Conservation (phyloP, 495 filamentous ascomycete genomes). For the Xylaria cubensis region DNA sequence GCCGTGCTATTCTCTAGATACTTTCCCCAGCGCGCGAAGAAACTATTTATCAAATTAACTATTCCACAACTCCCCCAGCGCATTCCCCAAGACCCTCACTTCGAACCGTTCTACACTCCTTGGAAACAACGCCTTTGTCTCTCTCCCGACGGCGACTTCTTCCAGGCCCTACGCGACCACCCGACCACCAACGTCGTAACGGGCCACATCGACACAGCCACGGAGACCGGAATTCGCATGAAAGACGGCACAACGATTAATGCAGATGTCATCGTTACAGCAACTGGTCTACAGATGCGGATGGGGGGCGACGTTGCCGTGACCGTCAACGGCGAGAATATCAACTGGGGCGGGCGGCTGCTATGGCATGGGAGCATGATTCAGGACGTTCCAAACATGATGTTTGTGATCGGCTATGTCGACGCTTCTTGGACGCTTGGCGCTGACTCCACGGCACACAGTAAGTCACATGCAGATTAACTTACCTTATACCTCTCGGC, state of each 20-base stretch:
- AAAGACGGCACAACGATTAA: slow-evolving; percentile 62
- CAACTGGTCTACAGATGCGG: slow-evolving; percentile 70
- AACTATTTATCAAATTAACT: slow-evolving; percentile 51
- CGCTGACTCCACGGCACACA: slow-evolving; percentile 59
- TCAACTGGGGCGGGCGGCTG: slow-evolving; percentile 54
- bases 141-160: slow-evolving; percentile 77
- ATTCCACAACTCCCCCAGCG: slow-evolving; percentile 59
- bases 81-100: slow-evolving; percentile 68
- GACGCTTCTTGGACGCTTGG: slow-evolving; percentile 67
- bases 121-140: slow-evolving; percentile 79
- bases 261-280: slow-evolving; percentile 76
- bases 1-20: slow-evolving; percentile 54
- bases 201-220: slow-evolving; percentile 70
- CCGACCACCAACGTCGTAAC: slow-evolving; percentile 70
- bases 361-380: slow-evolving; percentile 68
- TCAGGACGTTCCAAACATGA: slow-evolving; percentile 63
- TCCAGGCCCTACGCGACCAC: slow-evolving; percentile 56
- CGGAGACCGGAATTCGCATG: slow-evolving; percentile 62
- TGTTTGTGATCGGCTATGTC: slow-evolving; percentile 63
- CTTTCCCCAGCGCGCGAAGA: slow-evolving; percentile 60
- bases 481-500: neutral
- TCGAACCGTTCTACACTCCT: slow-evolving; percentile 72
- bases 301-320: slow-evolving; percentile 59
- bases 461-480: slow-evolving; percentile 6
- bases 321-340: slow-evolving; percentile 60